Percentiles rank a stretch among this genome's conserved stretches.
Conservation (phyloP, 2,329 filamentous ascomycete genomes). For the Colletotrichum echinochloae region DNA sequence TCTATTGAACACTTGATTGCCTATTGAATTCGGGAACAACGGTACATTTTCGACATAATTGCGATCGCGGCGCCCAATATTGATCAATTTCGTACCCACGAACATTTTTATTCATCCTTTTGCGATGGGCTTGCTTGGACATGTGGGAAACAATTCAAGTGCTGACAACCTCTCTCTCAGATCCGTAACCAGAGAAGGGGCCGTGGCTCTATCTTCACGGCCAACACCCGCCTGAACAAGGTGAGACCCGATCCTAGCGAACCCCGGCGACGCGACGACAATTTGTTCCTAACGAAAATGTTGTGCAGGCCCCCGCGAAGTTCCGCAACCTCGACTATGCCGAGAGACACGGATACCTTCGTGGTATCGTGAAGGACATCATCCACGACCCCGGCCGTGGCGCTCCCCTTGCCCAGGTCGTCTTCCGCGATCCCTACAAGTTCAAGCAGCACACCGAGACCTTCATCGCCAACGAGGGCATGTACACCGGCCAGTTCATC, state of each 20-base stretch:
- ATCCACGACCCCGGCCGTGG: slow-evolving; percentile 99
- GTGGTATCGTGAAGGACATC: slow-evolving; percentile 98
- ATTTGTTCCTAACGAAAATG: slow-evolving; percentile 29
- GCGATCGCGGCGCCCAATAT: slow-evolving; percentile 21
- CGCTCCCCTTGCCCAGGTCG: slow-evolving; percentile 95
- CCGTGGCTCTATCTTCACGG: slow-evolving; percentile 72
- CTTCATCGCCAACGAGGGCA: slow-evolving; percentile 99
- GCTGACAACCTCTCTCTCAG: slow-evolving; percentile 44
- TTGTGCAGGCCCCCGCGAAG: slow-evolving; percentile 67
- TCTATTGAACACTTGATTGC: slow-evolving; percentile 31
- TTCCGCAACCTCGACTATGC: slow-evolving; percentile 97
- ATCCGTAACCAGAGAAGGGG: slow-evolving; percentile 76
- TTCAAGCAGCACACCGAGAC: slow-evolving; percentile 99
- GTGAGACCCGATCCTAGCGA: slow-evolving; percentile 72
- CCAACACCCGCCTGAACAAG: slow-evolving; percentile 94
- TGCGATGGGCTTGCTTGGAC: neutral
- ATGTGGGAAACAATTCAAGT: slow-evolving; percentile 7
- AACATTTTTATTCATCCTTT: slow-evolving; percentile 35
- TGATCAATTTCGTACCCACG: slow-evolving; percentile 23
- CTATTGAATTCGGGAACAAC: neutral
- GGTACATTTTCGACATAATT: slow-evolving; percentile 14
- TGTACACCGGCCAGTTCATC: slow-evolving; percentile 99
- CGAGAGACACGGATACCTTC: slow-evolving; percentile 97
- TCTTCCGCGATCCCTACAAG: slow-evolving; percentile 97
- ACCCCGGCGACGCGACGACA: slow-evolving; percentile 25